Evolutionary conservation across 1,139 yeast species (phyloP), one percentile per base, ranked within the genome.

Genomic region (Blastobotrys indianensis): DNA sequence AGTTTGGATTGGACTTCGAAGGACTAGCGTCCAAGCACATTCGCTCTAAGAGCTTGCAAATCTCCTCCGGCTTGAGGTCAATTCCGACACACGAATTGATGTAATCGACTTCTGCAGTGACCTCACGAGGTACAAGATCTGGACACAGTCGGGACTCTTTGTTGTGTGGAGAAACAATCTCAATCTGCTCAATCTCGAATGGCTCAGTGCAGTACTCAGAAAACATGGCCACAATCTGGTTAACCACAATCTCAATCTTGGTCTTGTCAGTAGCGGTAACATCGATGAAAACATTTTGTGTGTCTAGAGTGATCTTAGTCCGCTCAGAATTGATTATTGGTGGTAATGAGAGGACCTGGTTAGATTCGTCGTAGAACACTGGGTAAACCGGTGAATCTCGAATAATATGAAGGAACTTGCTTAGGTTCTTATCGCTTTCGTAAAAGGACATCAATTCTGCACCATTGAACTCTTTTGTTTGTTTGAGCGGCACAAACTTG

Each of bases 231-330:
- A 88, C 94, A 59, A 94, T 68, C 65, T 85, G 94, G 69, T 90
- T 85, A 54, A 92, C 78, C 50, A 92, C 97, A 61, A 88, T 76
- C 62, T 87, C 96, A 45, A 88, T 82, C 69, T 92, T 90, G 53
- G 97, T 88, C 67, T 72, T 84, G 67, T 94, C 99, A 45, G 96
- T 87, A 56, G 95, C 99, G 31, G 98, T 90, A 49, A 88, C 79
- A 56, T 94, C 99, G 59, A 94, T 81, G 69, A 92, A 87, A 51
- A 94, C 85, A 60, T 94, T 88, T 59, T 73, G 81, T 51, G 98
- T 90, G 52, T 86, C 75, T 55, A 88, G 68, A 30, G 94, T 75
- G 59, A 94, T 87, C 70, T 94, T 94, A 47, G 96, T 84, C 62
- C 76, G 86, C 62, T 94, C 83, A 33, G 95, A 84, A 72, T 94